Evolutionary conservation across 495 filamentous ascomycete genomes (phyloP), one percentile per base, ranked within the genome.

Genomic region (Parathielavia hyrcaniae): DNA sequence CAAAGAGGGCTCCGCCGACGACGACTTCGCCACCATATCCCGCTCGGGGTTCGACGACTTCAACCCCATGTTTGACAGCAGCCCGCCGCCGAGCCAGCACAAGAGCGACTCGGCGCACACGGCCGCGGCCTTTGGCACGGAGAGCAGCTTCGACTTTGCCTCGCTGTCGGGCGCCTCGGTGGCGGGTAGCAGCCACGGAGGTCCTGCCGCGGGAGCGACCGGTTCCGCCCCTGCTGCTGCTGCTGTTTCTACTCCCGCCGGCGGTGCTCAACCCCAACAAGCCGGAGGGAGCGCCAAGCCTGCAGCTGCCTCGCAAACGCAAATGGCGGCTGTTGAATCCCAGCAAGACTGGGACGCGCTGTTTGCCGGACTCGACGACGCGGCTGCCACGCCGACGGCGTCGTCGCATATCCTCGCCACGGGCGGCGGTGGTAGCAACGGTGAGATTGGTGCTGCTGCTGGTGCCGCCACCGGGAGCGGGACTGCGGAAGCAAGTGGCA

Each of bases 281-380:
- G n/a, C 30, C 4, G 22, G 23, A 4, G 23, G 6, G 14, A 48
- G 32, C 4, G 47, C 43, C 22, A 67, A 63, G n/a, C 0, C 36
- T 0, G 14, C 22, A 1, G 36, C 35, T 7, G n/a, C 46, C 6
- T 49, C 46, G 14, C 46, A 30, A 13, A 13, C 32, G 17, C 34
- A 40, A 36, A 19, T 17, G 34, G 26, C 54, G 63, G 61, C 71
- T 0, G 61, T 71, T 0, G 75, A 77, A 44, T 72, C 79, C 2
- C 26, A 30, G 13, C 87, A 96, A 61, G 92, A 97, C 64, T 98
- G 93, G 93, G 93, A 97, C 61, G 87, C 90, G 20, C 90, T 98
- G 26, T 97, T 97, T 68, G 88, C 90, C 4, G 84, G 86, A 34
- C 73, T 95, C 7, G 87, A 91, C 61, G 73, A 78, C 11, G n/a